These are phyloP conservation scores for Fusarium tupiense DNA, from an alignment of 2,329 filamentous ascomycete species.

Conservation along the genomic window DNA sequence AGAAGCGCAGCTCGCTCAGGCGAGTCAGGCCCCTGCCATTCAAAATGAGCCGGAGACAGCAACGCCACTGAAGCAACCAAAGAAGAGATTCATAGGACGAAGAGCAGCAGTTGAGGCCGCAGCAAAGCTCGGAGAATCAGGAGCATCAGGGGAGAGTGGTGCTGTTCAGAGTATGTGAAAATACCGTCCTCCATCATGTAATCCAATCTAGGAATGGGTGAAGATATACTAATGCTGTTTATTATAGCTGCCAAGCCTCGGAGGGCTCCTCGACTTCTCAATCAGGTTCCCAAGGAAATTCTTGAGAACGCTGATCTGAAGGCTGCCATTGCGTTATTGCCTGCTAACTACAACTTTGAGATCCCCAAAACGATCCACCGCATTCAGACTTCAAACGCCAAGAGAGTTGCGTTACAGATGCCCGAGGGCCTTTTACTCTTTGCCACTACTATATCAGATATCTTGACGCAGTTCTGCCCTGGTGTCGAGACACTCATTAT, in stretches of 20 bases:
- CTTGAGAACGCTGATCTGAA: conserved; percentile 86
- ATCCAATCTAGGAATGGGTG: not conserved
- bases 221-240: conserved; percentile 24
- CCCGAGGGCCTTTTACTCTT: conserved; percentile 95
- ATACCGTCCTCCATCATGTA: not conserved
- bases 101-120: conserved; percentile 74
- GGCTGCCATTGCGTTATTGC: conserved; percentile 85
- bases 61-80: conserved; percentile 74
- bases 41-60: conserved; percentile 45
- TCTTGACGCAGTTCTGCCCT: conserved; percentile 92
- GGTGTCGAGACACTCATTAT: conserved; percentile 95
- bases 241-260: conserved; percentile 73
- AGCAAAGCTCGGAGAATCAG: conserved; percentile 52
- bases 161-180: conserved; percentile 61
- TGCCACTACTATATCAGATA: conserved; percentile 97
- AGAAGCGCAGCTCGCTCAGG: conserved; percentile 52
- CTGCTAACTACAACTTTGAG: conserved; percentile 98
- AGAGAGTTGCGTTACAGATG: conserved; percentile 92
- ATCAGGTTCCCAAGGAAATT: conserved; percentile 89
- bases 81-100: conserved; percentile 90
- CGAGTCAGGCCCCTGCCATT: conserved; percentile 29
- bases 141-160: conserved; percentile 42
- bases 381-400: conserved; percentile 81
- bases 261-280: conserved; percentile 81
- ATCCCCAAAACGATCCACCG: conserved; percentile 98